These are phyloP conservation scores for Paraphoma chrysanthemicola DNA, from an alignment of 2,329 filamentous ascomycete genomes.

Conservation along the genomic window DNA sequence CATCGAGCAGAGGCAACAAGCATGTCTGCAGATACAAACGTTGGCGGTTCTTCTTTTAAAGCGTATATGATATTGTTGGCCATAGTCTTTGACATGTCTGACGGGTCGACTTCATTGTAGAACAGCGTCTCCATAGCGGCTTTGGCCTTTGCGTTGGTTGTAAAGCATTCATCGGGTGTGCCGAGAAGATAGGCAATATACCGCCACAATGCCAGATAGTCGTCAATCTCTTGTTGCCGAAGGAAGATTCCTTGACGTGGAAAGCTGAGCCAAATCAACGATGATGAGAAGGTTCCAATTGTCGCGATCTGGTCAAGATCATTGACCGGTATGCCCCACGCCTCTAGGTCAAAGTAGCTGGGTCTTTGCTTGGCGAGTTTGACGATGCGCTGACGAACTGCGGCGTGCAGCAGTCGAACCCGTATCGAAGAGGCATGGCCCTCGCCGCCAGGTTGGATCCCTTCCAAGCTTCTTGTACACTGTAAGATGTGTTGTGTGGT, in stretches of 20 bases:
- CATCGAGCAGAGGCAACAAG: conserved; percentile 72
- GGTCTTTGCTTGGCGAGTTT: conserved; percentile 63
- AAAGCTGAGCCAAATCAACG: conserved; percentile 71
- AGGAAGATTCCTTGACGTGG: conserved; percentile 76
- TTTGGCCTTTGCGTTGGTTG: conserved; percentile 62
- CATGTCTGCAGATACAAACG: conserved; percentile 70
- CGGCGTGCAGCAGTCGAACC: conserved; percentile 73
- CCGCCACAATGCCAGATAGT: conserved; percentile 79
- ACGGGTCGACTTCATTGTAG: conserved; percentile 70
- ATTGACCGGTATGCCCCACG: conserved; percentile 73
- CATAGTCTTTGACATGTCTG: conserved; percentile 66
- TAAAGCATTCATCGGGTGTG: conserved; percentile 68
- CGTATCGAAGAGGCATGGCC: conserved; percentile 70
- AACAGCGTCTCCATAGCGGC: conserved; percentile 72
- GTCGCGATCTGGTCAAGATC: conserved; percentile 78
- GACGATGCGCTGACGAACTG: conserved; percentile 70
- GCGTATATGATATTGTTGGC: conserved; percentile 78
- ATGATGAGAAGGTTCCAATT: conserved; percentile 72
- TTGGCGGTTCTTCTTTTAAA: conserved; percentile 70
- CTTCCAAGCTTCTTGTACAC: conserved; percentile 69
- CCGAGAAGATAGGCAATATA: conserved; percentile 77
- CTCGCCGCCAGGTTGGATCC: conserved; percentile 71
- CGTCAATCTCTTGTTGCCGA: conserved; percentile 65
- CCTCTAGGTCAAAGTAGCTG: conserved; percentile 66
- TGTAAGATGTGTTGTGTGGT: conserved; percentile 79